phyloP scores from a whole-genome alignment of 202 grass and related monocot species.

The Digitaria exilis region DNA sequence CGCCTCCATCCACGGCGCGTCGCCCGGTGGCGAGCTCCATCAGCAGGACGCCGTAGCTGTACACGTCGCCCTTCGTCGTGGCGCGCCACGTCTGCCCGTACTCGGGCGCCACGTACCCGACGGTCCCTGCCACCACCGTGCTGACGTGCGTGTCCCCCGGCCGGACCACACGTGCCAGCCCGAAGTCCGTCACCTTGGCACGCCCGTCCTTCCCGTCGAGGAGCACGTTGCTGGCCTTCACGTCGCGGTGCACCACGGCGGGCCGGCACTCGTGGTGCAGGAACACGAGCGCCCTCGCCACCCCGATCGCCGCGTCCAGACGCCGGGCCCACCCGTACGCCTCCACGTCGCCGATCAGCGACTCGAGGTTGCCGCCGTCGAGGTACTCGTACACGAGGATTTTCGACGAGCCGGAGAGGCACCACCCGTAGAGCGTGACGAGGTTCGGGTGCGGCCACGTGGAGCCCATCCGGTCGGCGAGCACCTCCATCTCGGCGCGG shows the following conservation, averaged over 20 bases:
- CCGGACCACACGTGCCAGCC: conserved; percentile 69
- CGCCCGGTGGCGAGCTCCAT: conserved; percentile 86
- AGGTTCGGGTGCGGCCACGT: conserved; percentile 85
- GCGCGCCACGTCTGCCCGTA: conserved; percentile 87
- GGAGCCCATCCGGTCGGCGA: conserved; percentile 57
- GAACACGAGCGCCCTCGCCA: conserved; percentile 73
- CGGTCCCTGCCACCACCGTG: conserved; percentile 88
- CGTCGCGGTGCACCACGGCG: conserved; percentile 90
- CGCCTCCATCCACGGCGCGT: conserved; percentile 58
- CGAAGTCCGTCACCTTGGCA: conserved; percentile 89
- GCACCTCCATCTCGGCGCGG: conserved; percentile 90
- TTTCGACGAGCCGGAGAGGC: conserved; percentile 68
- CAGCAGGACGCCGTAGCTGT: conserved; percentile 86
- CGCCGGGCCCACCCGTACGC: conserved; percentile 49
- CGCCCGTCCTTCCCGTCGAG: conserved; percentile 45
- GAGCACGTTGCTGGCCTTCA: conserved; percentile 95
- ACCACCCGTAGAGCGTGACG: conserved; percentile 86
- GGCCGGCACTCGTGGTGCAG: conserved; percentile 91
- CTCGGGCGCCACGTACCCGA: conserved; percentile 92
- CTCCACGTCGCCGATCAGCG: conserved; percentile 47
- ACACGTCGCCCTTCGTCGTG: conserved; percentile 88
- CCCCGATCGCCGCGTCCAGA: conserved; percentile 56
- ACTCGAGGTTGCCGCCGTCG: conserved; percentile 78
- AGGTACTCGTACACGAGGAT: conserved; percentile 89
- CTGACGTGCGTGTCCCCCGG: conserved; percentile 85